A percentile compares a stretch with the other conserved stretches of the same genome.
phyloP scores from a whole-genome alignment of 306 rosid genomes.

The Quercus glauca region DNA sequence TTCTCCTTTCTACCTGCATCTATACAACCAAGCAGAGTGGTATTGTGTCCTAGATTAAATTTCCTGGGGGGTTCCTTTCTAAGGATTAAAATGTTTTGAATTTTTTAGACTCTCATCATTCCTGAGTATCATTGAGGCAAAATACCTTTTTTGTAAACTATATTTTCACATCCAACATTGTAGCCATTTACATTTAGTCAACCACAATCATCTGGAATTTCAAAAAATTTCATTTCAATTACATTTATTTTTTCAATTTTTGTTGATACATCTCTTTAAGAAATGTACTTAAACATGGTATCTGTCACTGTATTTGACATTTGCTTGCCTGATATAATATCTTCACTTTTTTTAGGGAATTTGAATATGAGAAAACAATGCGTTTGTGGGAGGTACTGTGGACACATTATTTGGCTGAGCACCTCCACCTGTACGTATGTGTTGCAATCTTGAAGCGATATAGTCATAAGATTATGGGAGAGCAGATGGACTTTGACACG shows the following conservation, averaged over 20 bases:
- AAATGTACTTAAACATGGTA: neutral
- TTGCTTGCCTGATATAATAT: neutral
- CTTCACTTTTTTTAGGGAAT: constrained; percentile 54
- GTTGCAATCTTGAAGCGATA: constrained; percentile 86
- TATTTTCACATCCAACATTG: neutral
- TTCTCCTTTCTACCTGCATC: neutral
- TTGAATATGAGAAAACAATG: constrained; percentile 75
- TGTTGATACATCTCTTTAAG: neutral
- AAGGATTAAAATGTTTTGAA: neutral
- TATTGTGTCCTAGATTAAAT: neutral
- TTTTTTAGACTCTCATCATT: neutral
- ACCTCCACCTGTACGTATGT: constrained; percentile 85
- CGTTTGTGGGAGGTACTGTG: constrained; percentile 93
- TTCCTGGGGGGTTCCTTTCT: no score
- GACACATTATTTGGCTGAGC: constrained; percentile 89
- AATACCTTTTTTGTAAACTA: neutral
- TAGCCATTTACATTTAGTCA: neutral
- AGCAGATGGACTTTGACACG: constrained; percentile 95
- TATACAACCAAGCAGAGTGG: neutral
- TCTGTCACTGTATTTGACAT: neutral
- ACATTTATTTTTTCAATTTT: neutral
- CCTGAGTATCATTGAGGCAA: neutral
- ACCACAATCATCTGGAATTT: neutral
- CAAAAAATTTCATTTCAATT: neutral
- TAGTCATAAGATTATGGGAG: constrained; percentile 77